Evolutionary conservation across 176 grass and related monocot genomes (phyloP), one percentile per base, ranked within the genome.

Genomic region (Bothriochloa decipiens): DNA sequence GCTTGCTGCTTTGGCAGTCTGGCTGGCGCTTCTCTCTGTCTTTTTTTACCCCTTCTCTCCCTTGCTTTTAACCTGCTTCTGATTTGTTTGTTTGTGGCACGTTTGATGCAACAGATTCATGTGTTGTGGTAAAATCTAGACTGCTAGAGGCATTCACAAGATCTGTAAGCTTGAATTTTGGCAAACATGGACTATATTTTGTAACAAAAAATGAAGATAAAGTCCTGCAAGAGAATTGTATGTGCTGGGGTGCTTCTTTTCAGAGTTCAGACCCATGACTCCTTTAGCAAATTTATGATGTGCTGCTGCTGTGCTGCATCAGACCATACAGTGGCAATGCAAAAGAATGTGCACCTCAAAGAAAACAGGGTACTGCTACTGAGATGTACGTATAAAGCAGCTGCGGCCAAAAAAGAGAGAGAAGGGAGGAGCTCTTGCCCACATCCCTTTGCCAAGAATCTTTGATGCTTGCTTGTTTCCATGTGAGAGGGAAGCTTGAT

Each of bases 401-500:
- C 75, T 37, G 39, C 81, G 66, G 81, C 89, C 84, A 90, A 84
- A 87, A 65, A 37, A 67, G 5, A 81, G 69, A 63, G 77, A 3
- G 46, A 11, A 23, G 69, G 43, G 69, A 78, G 75, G 62, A 81
- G 89, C 84, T 69, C 69, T 84, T 87, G 84, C 85, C 88, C 83
- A 73, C 88, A 86, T 72, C 83, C 62, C 81, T 84, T 90, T 82
- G 83, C 87, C 87, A 92, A 92, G 78, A 92, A 89, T 92, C 83
- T 84, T 80, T 89, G 84, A 65, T 82, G 82, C 79, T 81, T 89
- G 75, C 79, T 81, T 89, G 75, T 89, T 86, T 76, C 61, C 66
- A 75, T 76, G 60, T 74, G 71, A 87, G 72, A 83, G 76, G 81
- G 88, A 90, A 89, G 81, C 87, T 72, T 89, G 57, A 26, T 80